Evolutionary conservation across 2,329 filamentous ascomycete species (phyloP), one percentile per base, ranked within the genome.

Genomic region (Passalora sequoiae): DNA sequence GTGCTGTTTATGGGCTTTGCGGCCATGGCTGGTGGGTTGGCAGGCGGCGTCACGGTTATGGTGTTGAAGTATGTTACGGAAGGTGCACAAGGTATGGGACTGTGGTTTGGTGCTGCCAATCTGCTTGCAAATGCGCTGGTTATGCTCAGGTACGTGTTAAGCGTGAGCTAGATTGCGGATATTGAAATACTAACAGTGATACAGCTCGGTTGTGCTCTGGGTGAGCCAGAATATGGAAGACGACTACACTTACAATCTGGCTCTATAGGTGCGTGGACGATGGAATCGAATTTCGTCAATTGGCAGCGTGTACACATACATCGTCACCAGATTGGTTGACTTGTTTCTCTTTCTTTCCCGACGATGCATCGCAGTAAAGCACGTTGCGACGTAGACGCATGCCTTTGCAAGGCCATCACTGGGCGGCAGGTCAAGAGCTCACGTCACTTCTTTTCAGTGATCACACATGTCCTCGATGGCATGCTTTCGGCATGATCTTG

Each of bases 201-300:
- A 13, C 54, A 83, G 80, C 59, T 78, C 78, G 19, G 70, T 78
- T 37, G 76, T 83, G 27, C 72, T 84, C 24, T 84, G 81, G 81
- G 72, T 84, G 20, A 80, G 78, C 39, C 81, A 84, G 70, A 84
- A 84, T 58, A 83, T 84, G 67, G 81, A 84, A 62, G 81, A 84
- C 56, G 81, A 84, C 58, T 84, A 84, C 62, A 83, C 80, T 21
- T 84, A 84, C 64, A 83, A 79, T 57, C 66, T 84, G 49, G 77
- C 80, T 38, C 71, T 84, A 51, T 84, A n/a, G n/a, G n/a, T n/a
- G n/a, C n/a, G n/a, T n/a, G n/a, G n/a, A n/a, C n/a, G n/a, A n/a
- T n/a, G n/a, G n/a, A n/a, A n/a, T n/a, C n/a, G n/a, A n/a, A n/a
- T n/a, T n/a, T n/a, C n/a, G n/a, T n/a, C n/a, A n/a, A n/a, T n/a